phyloP scores from a whole-genome alignment of 2,329 filamentous ascomycete species.

The Apiospora phragmitis region DNA sequence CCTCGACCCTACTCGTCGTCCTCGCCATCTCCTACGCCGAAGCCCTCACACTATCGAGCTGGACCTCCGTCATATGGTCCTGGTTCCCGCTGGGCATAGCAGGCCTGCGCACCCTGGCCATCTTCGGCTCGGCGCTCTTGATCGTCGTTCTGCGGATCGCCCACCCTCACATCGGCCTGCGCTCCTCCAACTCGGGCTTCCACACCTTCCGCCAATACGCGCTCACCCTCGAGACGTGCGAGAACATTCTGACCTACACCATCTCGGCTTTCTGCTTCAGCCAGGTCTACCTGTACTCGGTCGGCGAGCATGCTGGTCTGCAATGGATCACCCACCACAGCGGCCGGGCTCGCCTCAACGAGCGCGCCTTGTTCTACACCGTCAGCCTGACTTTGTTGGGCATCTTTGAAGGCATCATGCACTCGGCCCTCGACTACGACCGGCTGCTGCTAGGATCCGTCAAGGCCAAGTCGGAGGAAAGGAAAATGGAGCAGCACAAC shows the following conservation, averaged over 20 bases:
- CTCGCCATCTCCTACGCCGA: constrained; percentile 72
- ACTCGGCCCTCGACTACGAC: constrained; percentile 75
- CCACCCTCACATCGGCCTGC: constrained; percentile 73
- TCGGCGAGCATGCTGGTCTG: constrained; percentile 60
- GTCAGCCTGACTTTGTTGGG: constrained; percentile 70
- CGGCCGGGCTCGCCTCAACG: constrained; percentile 75
- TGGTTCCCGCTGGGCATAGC: constrained; percentile 81
- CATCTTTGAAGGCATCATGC: constrained; percentile 65
- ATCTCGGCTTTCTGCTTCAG: constrained; percentile 79
- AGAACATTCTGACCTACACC: constrained; percentile 75
- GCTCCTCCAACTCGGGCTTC: constrained; percentile 69
- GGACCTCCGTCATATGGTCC: constrained; percentile 75
- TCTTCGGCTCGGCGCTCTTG: constrained; percentile 74
- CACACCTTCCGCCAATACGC: constrained; percentile 62
- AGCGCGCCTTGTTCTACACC: constrained; percentile 80
- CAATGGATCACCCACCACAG: constrained; percentile 72
- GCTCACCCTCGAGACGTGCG: constrained; percentile 59
- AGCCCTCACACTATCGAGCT: constrained; percentile 68
- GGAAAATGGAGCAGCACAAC: constrained; percentile 15
- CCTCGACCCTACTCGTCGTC: constrained; percentile 70
- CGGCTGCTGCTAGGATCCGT: constrained; percentile 53
- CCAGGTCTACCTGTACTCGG: constrained; percentile 77
- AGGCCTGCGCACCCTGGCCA: constrained; percentile 71
- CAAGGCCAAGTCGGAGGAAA: constrained; percentile 27
- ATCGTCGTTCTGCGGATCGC: constrained; percentile 85